These are phyloP conservation scores for Gypsophila paniculata DNA, from an alignment of 179 eudicot species.

Conservation along the genomic window DNA sequence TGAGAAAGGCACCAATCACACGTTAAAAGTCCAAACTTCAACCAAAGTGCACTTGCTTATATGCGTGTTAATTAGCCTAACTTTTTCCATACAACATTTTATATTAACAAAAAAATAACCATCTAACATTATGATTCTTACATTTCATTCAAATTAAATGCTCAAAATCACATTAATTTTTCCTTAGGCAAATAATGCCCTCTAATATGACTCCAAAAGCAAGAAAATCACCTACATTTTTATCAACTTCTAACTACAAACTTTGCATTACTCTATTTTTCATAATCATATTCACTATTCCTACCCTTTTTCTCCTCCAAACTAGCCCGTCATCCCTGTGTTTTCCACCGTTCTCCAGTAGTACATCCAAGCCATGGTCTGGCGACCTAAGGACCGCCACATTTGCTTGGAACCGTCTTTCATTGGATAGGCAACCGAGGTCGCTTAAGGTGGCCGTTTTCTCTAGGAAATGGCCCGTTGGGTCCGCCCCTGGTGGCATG, in stretches of 20 bases:
- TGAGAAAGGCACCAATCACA: constrained; percentile 27
- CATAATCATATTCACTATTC: constrained; percentile 61
- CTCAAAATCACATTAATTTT: constrained; percentile 4
- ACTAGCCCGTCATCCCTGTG: constrained; percentile 40
- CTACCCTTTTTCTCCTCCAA: constrained; percentile 68
- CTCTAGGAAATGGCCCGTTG: constrained; percentile 63
- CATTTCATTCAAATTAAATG: not conserved
- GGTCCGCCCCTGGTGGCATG: constrained; percentile 84
- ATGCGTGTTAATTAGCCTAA: constrained; percentile 36
- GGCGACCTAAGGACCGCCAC: constrained; percentile 64
- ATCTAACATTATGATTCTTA: not conserved
- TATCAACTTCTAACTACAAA: constrained; percentile 40
- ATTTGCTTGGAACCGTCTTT: constrained; percentile 62
- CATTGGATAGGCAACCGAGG: constrained; percentile 30
- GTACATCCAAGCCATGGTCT: constrained; percentile 37
- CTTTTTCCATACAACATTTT: constrained; percentile 21
- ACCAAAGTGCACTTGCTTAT: constrained; percentile 36
- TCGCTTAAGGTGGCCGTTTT: constrained; percentile 60
- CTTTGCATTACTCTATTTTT: constrained; percentile 70
- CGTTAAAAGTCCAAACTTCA: constrained; percentile 24
- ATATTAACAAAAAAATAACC: too few relatives aligned
- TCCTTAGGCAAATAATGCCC: constrained; percentile 33
- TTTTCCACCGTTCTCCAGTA: constrained; percentile 26
- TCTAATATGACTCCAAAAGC: constrained; percentile 39
- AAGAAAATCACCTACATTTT: constrained; percentile 33